phyloP scores from a whole-genome alignment of 225 moss, liverwort and hornwort species.

The Takakia lepidozioides region DNA sequence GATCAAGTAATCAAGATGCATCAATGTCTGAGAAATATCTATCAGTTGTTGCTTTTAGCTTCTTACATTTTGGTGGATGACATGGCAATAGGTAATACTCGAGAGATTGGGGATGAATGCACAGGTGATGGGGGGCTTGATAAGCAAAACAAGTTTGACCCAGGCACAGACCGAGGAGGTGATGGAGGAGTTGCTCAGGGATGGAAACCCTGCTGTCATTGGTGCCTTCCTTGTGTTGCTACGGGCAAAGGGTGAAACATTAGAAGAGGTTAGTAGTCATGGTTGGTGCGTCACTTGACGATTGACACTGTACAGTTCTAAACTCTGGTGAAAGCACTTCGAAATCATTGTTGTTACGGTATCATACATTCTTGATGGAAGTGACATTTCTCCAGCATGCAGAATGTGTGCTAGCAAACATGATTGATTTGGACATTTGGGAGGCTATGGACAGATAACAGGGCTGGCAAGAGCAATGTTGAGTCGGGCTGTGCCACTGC shows the following conservation, averaged over 20 bases:
- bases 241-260: slow-evolving; percentile 93
- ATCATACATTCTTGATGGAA: too few species aligned
- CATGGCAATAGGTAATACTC: slow-evolving; percentile 67
- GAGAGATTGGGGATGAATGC: slow-evolving; percentile 45
- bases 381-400: too few species aligned
- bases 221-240: slow-evolving; percentile 92
- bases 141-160: slow-evolving; percentile 51
- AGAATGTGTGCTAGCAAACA: too few species aligned
- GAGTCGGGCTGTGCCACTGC: slow-evolving; percentile 55
- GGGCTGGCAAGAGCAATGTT: slow-evolving; percentile 93
- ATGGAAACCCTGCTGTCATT: slow-evolving; percentile 66
- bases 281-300: too few species aligned
- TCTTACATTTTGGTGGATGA: too few species aligned
- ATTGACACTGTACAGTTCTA: too few species aligned
- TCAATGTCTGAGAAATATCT: too few species aligned
- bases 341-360: too few species aligned
- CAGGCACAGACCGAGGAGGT: slow-evolving; percentile 60
- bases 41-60: too few species aligned
- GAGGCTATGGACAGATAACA: slow-evolving; percentile 45
- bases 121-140: slow-evolving; percentile 78
- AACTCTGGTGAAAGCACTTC: too few species aligned
- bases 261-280: slow-evolving; percentile 49
- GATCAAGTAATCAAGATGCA: too few species aligned
- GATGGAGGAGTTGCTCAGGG: slow-evolving; percentile 61
- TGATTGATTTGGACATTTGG: too few species aligned